Evolutionary conservation across 140 eudicot genomes (phyloP).

Genomic region (Bidens hawaiensis): DNA sequence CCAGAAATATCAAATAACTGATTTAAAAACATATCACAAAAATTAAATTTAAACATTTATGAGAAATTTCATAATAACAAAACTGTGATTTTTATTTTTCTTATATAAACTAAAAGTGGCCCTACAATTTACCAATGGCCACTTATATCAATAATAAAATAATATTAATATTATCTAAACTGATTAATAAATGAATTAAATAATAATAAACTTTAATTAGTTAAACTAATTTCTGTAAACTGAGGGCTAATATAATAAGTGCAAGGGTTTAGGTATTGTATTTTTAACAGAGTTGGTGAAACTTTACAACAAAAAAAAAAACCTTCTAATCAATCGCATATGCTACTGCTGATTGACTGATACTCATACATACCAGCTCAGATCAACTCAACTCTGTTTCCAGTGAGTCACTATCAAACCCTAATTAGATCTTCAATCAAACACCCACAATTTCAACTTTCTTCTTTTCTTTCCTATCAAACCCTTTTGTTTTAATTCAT

Average conservation of each 20-base stretch:
- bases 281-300: slow-evolving; percentile 22
- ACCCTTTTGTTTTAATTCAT: slow-evolving; percentile 33
- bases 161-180: no score
- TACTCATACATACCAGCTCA: slow-evolving; percentile 2
- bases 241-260: no score
- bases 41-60: no score
- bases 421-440: slow-evolving; percentile 30
- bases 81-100: no score
- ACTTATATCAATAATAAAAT: no score
- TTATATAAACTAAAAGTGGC: not conserved
- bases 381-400: slow-evolving; percentile 16
- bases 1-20: no score
- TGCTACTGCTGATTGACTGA: slow-evolving; percentile 18
- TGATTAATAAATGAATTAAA: no score
- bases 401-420: slow-evolving; percentile 6
- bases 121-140: not conserved
- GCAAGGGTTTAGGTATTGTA: slow-evolving; percentile 8
- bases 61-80: no score
- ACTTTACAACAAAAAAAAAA: not conserved
- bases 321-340: no score
- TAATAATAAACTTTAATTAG: no score
- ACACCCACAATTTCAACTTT: slow-evolving; percentile 13
- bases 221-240: not conserved
- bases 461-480: slow-evolving; percentile 15
- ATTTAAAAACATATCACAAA: no score